phyloP scores from a whole-genome alignment of 768 basidiomycete genomes.

The Chlorophyllum brunneum region DNA sequence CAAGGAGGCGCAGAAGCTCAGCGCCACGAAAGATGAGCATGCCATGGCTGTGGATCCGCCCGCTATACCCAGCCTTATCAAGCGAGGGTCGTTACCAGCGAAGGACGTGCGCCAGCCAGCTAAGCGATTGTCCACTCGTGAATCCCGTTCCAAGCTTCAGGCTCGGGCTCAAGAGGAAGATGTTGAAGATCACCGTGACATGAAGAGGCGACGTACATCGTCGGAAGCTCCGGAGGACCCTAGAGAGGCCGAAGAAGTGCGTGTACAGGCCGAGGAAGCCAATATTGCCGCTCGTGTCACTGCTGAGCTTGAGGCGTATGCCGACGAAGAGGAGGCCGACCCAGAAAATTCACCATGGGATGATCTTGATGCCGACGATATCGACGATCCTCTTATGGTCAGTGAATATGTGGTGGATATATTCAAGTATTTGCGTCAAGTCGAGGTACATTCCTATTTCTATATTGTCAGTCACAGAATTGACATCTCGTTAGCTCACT shows the following conservation, averaged over 20 bases:
- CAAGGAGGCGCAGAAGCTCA: conserved; percentile 25
- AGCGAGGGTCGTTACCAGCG: conserved; percentile 33
- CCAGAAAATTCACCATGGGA: conserved; percentile 72
- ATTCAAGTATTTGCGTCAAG: conserved; percentile 83
- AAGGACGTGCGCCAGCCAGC: conserved; percentile 20
- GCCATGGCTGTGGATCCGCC: conserved; percentile 51
- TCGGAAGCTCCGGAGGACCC: conserved; percentile 61
- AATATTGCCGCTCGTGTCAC: conserved; percentile 37
- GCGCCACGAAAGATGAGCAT: conserved; percentile 38
- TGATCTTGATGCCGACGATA: conserved; percentile 90
- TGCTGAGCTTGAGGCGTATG: conserved; percentile 47
- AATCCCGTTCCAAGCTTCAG: neutral
- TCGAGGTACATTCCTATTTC: conserved; percentile 60
- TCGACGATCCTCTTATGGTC: conserved; percentile 94
- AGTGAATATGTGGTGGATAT: conserved; percentile 95
- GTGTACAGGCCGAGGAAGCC: conserved; percentile 42
- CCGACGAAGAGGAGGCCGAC: conserved; percentile 59
- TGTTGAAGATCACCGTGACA: conserved; percentile 55
- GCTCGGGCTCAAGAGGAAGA: conserved; percentile 31
- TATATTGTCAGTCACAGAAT: neutral
- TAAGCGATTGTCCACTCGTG: neutral
- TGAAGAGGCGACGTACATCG: conserved; percentile 71
- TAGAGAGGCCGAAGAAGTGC: conserved; percentile 29
- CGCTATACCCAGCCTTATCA: conserved; percentile 35
- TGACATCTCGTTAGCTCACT: conserved; percentile 40